Conservation (phyloP, 2,329 filamentous ascomycete genomes). For the Xylariaceae sp. region DNA sequence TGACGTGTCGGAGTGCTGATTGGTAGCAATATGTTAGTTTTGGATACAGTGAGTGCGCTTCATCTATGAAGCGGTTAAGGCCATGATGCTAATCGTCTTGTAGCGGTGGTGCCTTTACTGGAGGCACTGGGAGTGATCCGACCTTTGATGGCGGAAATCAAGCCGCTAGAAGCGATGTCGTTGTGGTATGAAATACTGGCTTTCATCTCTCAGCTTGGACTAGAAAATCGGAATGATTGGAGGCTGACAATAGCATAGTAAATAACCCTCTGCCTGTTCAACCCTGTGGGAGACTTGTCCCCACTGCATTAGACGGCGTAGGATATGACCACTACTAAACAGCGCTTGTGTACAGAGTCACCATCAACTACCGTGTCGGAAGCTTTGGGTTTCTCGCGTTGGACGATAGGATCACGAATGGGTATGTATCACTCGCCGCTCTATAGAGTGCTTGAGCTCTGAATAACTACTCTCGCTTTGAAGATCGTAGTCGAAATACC, state of each 20-base stretch:
- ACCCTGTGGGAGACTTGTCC: too few species aligned
- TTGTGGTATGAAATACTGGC: constrained; percentile 36
- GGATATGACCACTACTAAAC: too few species aligned
- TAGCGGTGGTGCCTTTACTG: constrained; percentile 51
- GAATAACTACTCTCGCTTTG: too few species aligned
- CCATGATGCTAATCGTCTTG: neutral
- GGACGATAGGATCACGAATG: constrained; percentile 40
- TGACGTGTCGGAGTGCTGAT: too few species aligned
- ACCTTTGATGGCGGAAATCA: constrained; percentile 51
- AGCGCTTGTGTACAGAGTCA: constrained; percentile 24
- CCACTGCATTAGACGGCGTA: too few species aligned
- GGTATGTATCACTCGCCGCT: constrained; percentile 48
- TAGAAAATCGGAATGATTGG: too few species aligned
- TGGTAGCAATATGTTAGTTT: constrained; percentile 8
- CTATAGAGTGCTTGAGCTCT: constrained; percentile 14
- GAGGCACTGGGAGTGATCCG: constrained; percentile 39
- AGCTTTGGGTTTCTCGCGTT: constrained; percentile 58
- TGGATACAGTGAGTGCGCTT: constrained; percentile 13
- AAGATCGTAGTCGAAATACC: too few species aligned
- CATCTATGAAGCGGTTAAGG: neutral
- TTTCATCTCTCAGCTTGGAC: too few species aligned
- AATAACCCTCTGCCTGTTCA: too few species aligned
- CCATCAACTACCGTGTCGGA: constrained; percentile 57
- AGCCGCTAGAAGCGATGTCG: constrained; percentile 55
- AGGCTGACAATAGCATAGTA: too few species aligned